A percentile compares a stretch with the other conserved stretches of the same genome.
Evolutionary conservation across 768 basidiomycete species (phyloP).

Genomic region (Lactarius psammicola): DNA sequence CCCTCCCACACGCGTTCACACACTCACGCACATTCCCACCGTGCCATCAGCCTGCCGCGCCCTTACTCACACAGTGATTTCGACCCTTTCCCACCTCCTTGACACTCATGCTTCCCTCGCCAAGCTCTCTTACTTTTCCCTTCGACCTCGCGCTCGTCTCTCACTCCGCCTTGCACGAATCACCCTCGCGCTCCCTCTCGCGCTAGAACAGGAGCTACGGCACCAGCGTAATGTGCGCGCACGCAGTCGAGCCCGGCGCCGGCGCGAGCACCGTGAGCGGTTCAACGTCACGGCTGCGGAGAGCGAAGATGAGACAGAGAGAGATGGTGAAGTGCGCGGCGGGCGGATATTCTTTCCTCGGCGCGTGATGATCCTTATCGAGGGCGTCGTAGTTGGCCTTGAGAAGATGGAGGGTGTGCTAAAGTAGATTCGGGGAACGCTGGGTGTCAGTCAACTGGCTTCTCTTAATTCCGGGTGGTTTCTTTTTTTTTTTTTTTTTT

Average conservation of each 20-base stretch:
- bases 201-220: slow-evolving; percentile 65
- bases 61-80: slow-evolving; percentile 70
- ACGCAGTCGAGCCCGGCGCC: slow-evolving; percentile 29
- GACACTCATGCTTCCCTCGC: slow-evolving; percentile 79
- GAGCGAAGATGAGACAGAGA: slow-evolving; percentile 31
- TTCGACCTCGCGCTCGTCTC: slow-evolving; percentile 70
- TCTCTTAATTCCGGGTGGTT: background rate
- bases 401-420: slow-evolving; percentile 63
- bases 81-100: slow-evolving; percentile 72
- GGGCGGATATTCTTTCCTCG: slow-evolving; percentile 48
- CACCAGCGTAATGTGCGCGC: slow-evolving; percentile 40
- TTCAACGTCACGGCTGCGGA: slow-evolving; percentile 22
- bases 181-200: slow-evolving; percentile 70
- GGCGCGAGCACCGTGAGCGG: slow-evolving; percentile 25
- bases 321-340: slow-evolving; percentile 28
- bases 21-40: slow-evolving; percentile 17
- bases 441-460: background rate
- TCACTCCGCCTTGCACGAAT: slow-evolving; percentile 77
- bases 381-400: slow-evolving; percentile 58
- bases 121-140: slow-evolving; percentile 72
- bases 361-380: slow-evolving; percentile 57
- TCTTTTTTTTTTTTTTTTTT: background rate
- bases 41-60: slow-evolving; percentile 62
- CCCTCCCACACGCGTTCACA: background rate
- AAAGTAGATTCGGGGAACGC: slow-evolving; percentile 11